phyloP scores from a whole-genome alignment of 441 rosid genomes.

The Pelargonium cotyledonis region DNA sequence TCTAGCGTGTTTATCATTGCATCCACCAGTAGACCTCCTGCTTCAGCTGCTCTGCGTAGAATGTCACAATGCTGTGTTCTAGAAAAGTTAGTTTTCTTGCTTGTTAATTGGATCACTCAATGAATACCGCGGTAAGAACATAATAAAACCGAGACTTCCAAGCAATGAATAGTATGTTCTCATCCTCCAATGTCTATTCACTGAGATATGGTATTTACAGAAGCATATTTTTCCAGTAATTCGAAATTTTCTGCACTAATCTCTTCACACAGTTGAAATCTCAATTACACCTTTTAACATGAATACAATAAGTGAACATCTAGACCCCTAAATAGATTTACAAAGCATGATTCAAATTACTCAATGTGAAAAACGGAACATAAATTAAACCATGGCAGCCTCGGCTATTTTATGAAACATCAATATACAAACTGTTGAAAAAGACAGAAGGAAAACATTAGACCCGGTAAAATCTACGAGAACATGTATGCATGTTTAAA shows the following conservation, averaged over 20 bases:
- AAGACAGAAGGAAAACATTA: not conserved
- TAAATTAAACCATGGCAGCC: not conserved
- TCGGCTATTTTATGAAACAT: not conserved
- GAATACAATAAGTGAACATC: not conserved
- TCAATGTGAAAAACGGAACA: not conserved
- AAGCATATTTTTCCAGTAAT: not conserved
- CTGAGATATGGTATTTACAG: not conserved
- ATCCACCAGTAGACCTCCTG: conserved; percentile 90
- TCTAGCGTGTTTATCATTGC: conserved; percentile 68
- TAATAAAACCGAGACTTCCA: not conserved
- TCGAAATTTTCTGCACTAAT: not conserved
- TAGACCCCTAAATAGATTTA: not conserved
- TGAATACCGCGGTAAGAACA: not conserved
- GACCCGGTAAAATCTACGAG: not conserved
- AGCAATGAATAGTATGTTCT: not conserved
- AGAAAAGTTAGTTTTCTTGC: conserved; percentile 21
- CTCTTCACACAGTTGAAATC: not conserved
- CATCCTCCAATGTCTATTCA: not conserved
- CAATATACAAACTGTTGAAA: not conserved
- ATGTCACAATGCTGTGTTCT: conserved; percentile 77
- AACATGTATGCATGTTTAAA: conserved; percentile 1
- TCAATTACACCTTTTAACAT: not conserved
- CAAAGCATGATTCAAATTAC: not conserved
- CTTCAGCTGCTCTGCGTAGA: conserved; percentile 93
- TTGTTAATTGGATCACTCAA: conserved; percentile 5